Conservation (phyloP, 306 rosid genomes). For the Vachellia collinsii region DNA sequence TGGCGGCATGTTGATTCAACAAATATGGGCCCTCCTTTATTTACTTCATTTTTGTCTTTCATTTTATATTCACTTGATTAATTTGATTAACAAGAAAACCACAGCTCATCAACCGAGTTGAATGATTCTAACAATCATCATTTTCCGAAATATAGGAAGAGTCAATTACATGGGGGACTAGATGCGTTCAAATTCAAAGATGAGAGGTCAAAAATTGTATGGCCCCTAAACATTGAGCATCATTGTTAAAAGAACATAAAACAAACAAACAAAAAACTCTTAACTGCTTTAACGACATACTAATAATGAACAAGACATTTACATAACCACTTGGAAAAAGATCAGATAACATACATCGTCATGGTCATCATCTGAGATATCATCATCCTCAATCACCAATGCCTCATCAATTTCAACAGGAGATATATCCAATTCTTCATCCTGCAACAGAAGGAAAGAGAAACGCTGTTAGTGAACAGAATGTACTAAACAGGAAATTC, state of each 20-base stretch:
- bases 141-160: not conserved
- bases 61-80: not conserved
- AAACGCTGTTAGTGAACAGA: not conserved
- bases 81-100: not conserved
- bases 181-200: not conserved
- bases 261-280: not conserved
- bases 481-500: not conserved
- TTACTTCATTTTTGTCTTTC: not conserved
- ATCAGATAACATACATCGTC: slow-evolving; percentile 72
- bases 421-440: slow-evolving; percentile 87
- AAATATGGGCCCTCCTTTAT: not conserved
- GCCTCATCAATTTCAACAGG: slow-evolving; percentile 95
- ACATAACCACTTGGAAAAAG: slow-evolving; percentile 13
- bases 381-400: slow-evolving; percentile 94
- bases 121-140: not conserved
- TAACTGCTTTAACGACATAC: not conserved
- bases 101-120: not conserved
- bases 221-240: not conserved
- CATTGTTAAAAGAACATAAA: not conserved
- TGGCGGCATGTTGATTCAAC: not conserved
- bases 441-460: slow-evolving; percentile 49
- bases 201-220: not conserved
- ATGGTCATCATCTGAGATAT: slow-evolving; percentile 95
- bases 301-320: not conserved
- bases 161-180: not conserved